Conservation (phyloP, 441 rosid genomes). For the Populus hybrid region DNA sequence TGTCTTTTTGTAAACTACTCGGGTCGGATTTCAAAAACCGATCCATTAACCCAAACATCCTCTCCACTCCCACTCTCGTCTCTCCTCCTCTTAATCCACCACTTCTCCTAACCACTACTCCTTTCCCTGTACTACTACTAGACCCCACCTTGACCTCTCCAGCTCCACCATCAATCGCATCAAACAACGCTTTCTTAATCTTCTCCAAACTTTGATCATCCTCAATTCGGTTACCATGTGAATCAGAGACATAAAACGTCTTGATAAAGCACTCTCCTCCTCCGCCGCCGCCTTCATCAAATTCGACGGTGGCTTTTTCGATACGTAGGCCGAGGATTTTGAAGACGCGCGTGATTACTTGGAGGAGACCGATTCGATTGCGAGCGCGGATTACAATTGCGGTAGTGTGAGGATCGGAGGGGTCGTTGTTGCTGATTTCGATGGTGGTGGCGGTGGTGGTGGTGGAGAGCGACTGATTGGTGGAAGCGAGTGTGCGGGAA, state of each 20-base stretch:
- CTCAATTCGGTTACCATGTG: constrained; percentile 32
- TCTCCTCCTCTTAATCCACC: constrained; percentile 19
- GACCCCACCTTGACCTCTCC: constrained; percentile 16
- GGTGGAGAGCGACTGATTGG: constrained; percentile 18
- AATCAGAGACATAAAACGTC: constrained; percentile 39
- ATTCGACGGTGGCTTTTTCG: constrained; percentile 33
- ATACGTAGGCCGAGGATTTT: constrained; percentile 38
- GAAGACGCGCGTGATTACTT: constrained; percentile 38
- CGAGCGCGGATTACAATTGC: constrained; percentile 37
- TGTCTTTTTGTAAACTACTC: constrained; percentile 38
- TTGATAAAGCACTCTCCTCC: constrained; percentile 26
- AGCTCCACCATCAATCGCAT: constrained; percentile 34
- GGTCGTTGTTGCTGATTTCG: constrained; percentile 13
- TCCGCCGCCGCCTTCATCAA: not conserved
- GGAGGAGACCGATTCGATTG: constrained; percentile 46
- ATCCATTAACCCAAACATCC: constrained; percentile 51
- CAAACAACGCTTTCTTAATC: constrained; percentile 30
- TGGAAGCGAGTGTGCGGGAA: constrained; percentile 11
- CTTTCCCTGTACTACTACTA: not conserved
- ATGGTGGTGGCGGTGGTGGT: constrained; percentile 21
- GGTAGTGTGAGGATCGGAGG: constrained; percentile 18
- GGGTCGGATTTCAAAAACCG: constrained; percentile 45
- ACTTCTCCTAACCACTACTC: constrained; percentile 33
- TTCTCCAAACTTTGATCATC: constrained; percentile 34
- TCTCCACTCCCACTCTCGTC: constrained; percentile 33